Conservation (phyloP, 78 protist species). For the Dictyostelium firmibasis region DNA sequence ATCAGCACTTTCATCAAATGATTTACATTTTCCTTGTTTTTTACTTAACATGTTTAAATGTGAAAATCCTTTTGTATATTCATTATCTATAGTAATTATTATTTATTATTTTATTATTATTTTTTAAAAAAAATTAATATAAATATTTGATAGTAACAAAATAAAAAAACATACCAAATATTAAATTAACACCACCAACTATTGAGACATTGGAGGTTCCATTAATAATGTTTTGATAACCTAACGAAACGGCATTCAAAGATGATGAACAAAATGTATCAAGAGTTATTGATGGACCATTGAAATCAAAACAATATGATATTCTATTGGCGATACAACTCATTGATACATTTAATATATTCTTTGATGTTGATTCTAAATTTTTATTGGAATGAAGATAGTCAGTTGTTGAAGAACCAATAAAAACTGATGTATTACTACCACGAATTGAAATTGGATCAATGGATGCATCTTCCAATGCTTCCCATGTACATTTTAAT, state of each 20-base stretch:
- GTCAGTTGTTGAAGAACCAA: constrained; percentile 24
- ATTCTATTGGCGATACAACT: constrained; percentile 80
- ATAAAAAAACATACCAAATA: not conserved
- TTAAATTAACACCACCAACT: constrained; percentile 29
- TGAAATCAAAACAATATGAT: constrained; percentile 80
- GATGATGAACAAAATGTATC: constrained; percentile 84
- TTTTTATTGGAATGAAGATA: not conserved
- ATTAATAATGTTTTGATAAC: constrained; percentile 19
- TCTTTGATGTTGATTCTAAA: not conserved
- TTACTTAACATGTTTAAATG: not conserved
- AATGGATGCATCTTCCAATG: constrained; percentile 72
- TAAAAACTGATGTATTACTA: constrained; percentile 51
- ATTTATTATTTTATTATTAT: constrained; percentile 19
- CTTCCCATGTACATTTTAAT: constrained; percentile 65
- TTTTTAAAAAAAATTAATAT: not conserved
- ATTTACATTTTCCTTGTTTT: not conserved
- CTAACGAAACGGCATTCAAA: constrained; percentile 81
- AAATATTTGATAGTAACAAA: constrained; percentile 20
- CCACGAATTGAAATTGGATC: constrained; percentile 32
- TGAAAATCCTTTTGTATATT: not conserved
- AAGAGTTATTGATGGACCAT: constrained; percentile 78
- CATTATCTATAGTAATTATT: not conserved
- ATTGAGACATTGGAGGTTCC: constrained; percentile 29
- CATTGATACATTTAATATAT: not conserved
- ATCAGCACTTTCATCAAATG: constrained; percentile 51